Evolutionary conservation across 179 eudicot genomes (phyloP).

Genomic region (Corrigiola litoralis): DNA sequence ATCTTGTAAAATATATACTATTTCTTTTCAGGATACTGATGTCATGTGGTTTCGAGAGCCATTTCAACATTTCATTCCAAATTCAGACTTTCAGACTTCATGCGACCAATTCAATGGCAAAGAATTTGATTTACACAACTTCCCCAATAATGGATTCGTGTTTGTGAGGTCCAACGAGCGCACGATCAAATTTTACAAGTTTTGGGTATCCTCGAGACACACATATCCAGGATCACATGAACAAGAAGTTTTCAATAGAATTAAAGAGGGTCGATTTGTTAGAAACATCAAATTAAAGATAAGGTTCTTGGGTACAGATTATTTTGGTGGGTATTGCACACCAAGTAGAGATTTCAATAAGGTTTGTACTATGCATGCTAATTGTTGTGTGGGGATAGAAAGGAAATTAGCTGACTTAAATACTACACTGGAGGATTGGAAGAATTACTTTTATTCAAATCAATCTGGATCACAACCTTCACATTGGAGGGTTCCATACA

Average conservation of each 20-base stretch:
- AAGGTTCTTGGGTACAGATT: slow-evolving; percentile 36
- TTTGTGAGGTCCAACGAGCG: slow-evolving; percentile 43
- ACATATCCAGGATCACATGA: slow-evolving; percentile 38
- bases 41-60: slow-evolving; percentile 57
- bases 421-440: slow-evolving; percentile 39
- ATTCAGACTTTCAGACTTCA: slow-evolving; percentile 37
- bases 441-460: slow-evolving; percentile 13
- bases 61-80: slow-evolving; percentile 24
- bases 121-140: slow-evolving; percentile 21
- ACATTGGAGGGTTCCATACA: slow-evolving; percentile 33
- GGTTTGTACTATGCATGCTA: slow-evolving; percentile 53
- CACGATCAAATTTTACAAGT: slow-evolving; percentile 42
- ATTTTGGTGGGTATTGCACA: slow-evolving; percentile 50
- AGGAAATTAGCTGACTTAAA: slow-evolving; percentile 38
- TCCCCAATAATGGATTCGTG: slow-evolving; percentile 37
- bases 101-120: slow-evolving; percentile 31
- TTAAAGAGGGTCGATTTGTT: slow-evolving; percentile 24
- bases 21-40: slow-evolving; percentile 28
- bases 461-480: neutral
- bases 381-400: slow-evolving; percentile 41
- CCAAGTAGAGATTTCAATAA: slow-evolving; percentile 33
- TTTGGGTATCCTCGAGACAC: slow-evolving; percentile 37
- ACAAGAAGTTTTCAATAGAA: slow-evolving; percentile 42
- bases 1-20: too few species aligned
- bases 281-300: slow-evolving; percentile 26